Percentiles rank a stretch among this genome's conserved stretches.
Evolutionary conservation across 2,329 filamentous ascomycete genomes (phyloP).

Genomic region (Colletotrichum tabaci): DNA sequence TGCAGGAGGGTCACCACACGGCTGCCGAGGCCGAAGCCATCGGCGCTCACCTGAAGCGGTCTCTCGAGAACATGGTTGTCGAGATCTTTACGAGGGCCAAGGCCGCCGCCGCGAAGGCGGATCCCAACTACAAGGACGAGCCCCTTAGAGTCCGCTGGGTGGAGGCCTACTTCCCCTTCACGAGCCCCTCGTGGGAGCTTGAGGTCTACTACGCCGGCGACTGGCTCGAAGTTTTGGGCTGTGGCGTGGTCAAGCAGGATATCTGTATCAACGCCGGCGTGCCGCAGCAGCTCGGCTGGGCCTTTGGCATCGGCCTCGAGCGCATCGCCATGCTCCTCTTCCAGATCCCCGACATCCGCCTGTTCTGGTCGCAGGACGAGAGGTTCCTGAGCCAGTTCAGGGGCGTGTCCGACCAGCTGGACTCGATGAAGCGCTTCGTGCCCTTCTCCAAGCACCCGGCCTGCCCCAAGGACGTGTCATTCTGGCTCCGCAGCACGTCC

Average conservation of each 20-base stretch:
- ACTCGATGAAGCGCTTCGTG: constrained; percentile 74
- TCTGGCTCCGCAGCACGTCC: constrained; percentile 79
- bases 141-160: constrained; percentile 93
- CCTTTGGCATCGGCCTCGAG: constrained; percentile 94
- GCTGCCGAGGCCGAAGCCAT: constrained; percentile 86
- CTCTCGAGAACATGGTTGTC: constrained; percentile 89
- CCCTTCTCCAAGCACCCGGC: constrained; percentile 94
- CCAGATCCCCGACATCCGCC: constrained; percentile 93
- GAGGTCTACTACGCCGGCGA: constrained; percentile 95
- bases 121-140: constrained; percentile 70
- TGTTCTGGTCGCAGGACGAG: constrained; percentile 92
- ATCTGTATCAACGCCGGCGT: constrained; percentile 84
- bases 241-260: constrained; percentile 88
- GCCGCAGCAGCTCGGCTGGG: constrained; percentile 87
- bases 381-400: constrained; percentile 91
- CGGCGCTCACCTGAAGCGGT: constrained; percentile 87
- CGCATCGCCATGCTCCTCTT: constrained; percentile 98
- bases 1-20: constrained; percentile 81
- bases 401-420: constrained; percentile 68
- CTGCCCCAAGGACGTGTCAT: constrained; percentile 93
- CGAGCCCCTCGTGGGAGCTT: constrained; percentile 94
- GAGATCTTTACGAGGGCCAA: constrained; percentile 88
- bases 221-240: constrained; percentile 97
- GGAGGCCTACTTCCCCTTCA: constrained; percentile 98
- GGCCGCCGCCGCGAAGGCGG: constrained; percentile 70